Percentiles rank a stretch among this genome's conserved stretches.
phyloP scores from a whole-genome alignment of 2,329 filamentous ascomycete genomes.

The Ophiosphaerella herpotricha region DNA sequence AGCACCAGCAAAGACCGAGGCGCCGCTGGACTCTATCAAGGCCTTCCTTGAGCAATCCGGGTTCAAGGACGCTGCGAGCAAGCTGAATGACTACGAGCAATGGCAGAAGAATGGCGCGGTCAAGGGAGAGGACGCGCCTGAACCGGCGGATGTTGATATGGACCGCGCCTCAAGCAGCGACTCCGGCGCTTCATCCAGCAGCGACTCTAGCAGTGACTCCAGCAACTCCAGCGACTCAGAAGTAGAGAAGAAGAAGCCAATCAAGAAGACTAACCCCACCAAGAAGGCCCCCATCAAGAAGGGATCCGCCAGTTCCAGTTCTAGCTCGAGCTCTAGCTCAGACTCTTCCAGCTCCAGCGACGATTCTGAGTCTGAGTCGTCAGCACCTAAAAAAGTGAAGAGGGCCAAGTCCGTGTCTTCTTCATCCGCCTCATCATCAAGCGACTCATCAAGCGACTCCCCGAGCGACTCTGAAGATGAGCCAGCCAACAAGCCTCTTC shows the following conservation, averaged over 20 bases:
- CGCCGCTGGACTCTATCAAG: slow-evolving; percentile 38
- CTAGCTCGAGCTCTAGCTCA: slow-evolving; percentile 26
- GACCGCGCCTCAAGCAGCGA: slow-evolving; percentile 28
- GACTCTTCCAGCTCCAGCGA: slow-evolving; percentile 27
- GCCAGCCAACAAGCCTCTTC: slow-evolving; percentile 34
- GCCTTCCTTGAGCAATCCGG: slow-evolving; percentile 42
- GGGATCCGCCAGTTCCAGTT: slow-evolving; percentile 15
- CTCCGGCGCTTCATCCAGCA: slow-evolving; percentile 24
- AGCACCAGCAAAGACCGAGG: slow-evolving; percentile 9
- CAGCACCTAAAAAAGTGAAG: slow-evolving; percentile 22
- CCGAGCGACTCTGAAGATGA: slow-evolving; percentile 29
- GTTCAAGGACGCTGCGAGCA: slow-evolving; percentile 35
- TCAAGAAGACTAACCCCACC: slow-evolving; percentile 15
- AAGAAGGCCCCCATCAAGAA: slow-evolving; percentile 30
- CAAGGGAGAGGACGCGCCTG: slow-evolving; percentile 20
- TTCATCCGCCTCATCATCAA: slow-evolving; percentile 26
- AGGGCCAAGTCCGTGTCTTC: slow-evolving; percentile 24
- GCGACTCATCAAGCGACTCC: slow-evolving; percentile 27
- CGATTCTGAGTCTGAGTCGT: slow-evolving; percentile 41
- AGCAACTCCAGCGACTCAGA: slow-evolving; percentile 31
- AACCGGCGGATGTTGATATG: slow-evolving; percentile 39
- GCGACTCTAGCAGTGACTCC: not conserved
- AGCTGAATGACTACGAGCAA: slow-evolving; percentile 31
- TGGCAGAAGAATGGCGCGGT: slow-evolving; percentile 30
- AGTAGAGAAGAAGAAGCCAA: slow-evolving; percentile 31